These are phyloP conservation scores for Talinum fruticosum DNA, from an alignment of 148 eudicot genomes.

Conservation along the genomic window DNA sequence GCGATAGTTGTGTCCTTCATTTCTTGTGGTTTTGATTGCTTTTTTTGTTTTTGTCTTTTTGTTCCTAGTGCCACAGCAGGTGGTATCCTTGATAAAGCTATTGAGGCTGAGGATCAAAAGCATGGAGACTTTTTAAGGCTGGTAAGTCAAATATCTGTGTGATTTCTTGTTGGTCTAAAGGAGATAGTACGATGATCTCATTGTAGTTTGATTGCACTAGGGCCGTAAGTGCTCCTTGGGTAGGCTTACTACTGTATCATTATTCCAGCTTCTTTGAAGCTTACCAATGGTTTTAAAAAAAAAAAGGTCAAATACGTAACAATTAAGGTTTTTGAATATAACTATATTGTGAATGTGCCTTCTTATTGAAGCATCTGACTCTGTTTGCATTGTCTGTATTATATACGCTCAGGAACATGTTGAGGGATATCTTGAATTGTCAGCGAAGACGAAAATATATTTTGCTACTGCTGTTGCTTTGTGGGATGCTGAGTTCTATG, in stretches of 20 bases:
- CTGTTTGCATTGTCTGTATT: slow-evolving; percentile 3
- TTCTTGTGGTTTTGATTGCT: slow-evolving; percentile 11
- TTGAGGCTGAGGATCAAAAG: slow-evolving; percentile 85
- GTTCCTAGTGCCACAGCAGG: slow-evolving; percentile 70
- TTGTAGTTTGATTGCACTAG: no score
- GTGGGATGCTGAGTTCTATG: slow-evolving; percentile 90
- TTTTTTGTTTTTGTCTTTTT: no score
- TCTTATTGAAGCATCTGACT: slow-evolving; percentile 10
- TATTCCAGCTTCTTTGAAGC: no score
- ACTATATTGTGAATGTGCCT: neutral
- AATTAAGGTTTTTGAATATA: neutral
- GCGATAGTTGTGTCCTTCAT: neutral
- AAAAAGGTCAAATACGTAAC: no score
- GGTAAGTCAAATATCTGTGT: slow-evolving; percentile 39
- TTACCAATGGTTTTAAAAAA: no score
- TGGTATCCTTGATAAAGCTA: slow-evolving; percentile 78
- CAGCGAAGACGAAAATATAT: slow-evolving; percentile 74
- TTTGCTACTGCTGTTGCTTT: slow-evolving; percentile 71
- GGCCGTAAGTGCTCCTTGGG: no score
- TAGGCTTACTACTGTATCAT: no score
- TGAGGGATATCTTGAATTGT: slow-evolving; percentile 85
- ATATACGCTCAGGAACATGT: slow-evolving; percentile 57
- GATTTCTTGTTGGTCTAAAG: no score
- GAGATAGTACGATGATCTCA: no score
- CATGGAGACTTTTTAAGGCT: slow-evolving; percentile 82